Conservation (phyloP, 768 basidiomycete genomes). For the Candolleomyces aberdarensis region DNA sequence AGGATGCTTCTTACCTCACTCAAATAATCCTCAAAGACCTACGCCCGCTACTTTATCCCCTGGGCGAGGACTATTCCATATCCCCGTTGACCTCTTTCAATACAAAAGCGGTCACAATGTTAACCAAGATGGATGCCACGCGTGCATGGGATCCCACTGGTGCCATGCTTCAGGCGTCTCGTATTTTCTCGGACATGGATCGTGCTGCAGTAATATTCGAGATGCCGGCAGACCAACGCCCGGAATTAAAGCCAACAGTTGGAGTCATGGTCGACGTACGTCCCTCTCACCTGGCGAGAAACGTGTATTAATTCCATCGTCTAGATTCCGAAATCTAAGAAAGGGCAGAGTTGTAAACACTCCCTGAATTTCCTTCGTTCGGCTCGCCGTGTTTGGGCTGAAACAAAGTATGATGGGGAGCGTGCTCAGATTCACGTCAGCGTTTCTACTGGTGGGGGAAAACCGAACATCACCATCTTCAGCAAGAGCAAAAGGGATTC, state of each 20-base stretch:
- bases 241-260: constrained; percentile 37
- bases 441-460: constrained; percentile 28
- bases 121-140: constrained; percentile 69
- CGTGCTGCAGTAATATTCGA: constrained; percentile 49
- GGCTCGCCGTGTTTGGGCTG: constrained; percentile 65
- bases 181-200: constrained; percentile 54
- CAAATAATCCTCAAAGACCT: constrained; percentile 91
- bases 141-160: constrained; percentile 62
- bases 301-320: background rate
- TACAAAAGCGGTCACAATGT: constrained; percentile 47
- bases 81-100: constrained; percentile 55
- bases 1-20: constrained; percentile 65
- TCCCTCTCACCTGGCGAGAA: background rate
- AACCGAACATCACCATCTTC: constrained; percentile 65
- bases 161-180: constrained; percentile 51
- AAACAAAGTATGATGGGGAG: constrained; percentile 95
- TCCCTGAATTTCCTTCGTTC: constrained; percentile 45
- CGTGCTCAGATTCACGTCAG: constrained; percentile 90
- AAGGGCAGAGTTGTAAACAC: constrained; percentile 60
- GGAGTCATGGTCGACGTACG: constrained; percentile 63
- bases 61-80: constrained; percentile 48
- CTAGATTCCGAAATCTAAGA: constrained; percentile 80
- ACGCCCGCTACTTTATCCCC: constrained; percentile 72
- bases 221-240: constrained; percentile 21
- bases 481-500: constrained; percentile 88